Evolutionary conservation across 805 yeast genomes (phyloP), one percentile per base, ranked within the genome.

Genomic region (Spathaspora arborariae): DNA sequence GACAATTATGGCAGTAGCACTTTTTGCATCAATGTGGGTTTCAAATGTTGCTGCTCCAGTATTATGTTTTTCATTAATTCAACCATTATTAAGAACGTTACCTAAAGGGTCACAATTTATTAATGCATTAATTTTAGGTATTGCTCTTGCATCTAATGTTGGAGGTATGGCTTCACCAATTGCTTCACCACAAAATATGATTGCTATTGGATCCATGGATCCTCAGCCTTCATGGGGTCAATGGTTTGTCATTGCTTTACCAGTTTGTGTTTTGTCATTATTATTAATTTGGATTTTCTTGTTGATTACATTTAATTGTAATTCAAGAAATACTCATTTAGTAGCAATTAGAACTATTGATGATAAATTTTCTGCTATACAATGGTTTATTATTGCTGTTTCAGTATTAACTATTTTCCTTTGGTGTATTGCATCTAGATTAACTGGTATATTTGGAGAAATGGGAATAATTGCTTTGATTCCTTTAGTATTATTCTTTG

Each of bases 381-480:
- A 94, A 65, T 81, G 84, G 78, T 89, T 82, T 55, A 87, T 92
- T 21, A 70, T 84, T 2, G 53, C 63, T 2, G 88, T 89, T 2
- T 80, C 96, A 0, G 51, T 84, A 0, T 57, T 72, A 0, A 94
- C 99, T 1, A 92, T 92, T 48, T 63, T 80, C 1, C 70, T 92
- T 37, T 92, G 99, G 99, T 92, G 98, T 70, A 70, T 89, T 45
- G 85, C 95, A 0, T 87, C 87, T 35, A 79, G 80, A 57, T 67
- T 91, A 9, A 82, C 85, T 47, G 80, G 79, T 1, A 59, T 81
- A 1, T 81, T 92, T 59, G 99, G 99, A 27, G 97, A 91, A 56
- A 89, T 91, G 94, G 99, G 99, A n/a, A 84, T 91, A 53, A 82
- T 94, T 50, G 96, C 98, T 0, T 76, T 94, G 46, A 76, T 91